Percentiles rank a stretch among this genome's conserved stretches.
Evolutionary conservation across 495 filamentous ascomycete species (phyloP).

Genomic region (Tuber umbilicatum): DNA sequence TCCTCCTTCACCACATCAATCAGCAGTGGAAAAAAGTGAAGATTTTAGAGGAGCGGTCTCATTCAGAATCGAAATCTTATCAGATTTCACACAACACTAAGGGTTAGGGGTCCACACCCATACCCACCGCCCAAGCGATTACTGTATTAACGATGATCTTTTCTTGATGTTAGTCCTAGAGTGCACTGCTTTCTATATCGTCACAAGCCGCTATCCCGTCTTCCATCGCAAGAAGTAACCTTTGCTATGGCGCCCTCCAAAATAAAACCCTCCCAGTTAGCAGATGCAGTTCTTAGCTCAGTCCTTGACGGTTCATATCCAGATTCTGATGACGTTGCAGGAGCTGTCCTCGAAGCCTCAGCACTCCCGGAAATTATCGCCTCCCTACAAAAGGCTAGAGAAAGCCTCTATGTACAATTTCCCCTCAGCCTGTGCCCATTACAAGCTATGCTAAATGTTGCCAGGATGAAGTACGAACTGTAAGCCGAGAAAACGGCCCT

Average conservation of each 20-base stretch:
- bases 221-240: background rate
- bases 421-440: background rate
- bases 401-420: slow-evolving; percentile 53
- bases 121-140: background rate
- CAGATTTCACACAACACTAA: background rate
- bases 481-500: slow-evolving; percentile 54
- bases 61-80: no score
- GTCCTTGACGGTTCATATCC: slow-evolving; percentile 57
- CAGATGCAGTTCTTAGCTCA: slow-evolving; percentile 53
- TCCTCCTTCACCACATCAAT: background rate
- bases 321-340: slow-evolving; percentile 54
- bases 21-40: background rate
- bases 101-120: background rate
- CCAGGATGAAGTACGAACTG: slow-evolving; percentile 54
- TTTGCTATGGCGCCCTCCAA: background rate
- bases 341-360: slow-evolving; percentile 51
- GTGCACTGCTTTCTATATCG: background rate
- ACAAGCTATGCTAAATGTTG: slow-evolving; percentile 7
- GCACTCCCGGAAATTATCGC: slow-evolving; percentile 53
- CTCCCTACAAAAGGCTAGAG: slow-evolving; percentile 52
- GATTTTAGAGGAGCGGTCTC: background rate
- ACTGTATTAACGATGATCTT: background rate
- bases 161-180: background rate
- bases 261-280: slow-evolving; percentile 21
- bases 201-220: background rate